These are phyloP conservation scores for Aspergillus campestris DNA, from an alignment of 495 filamentous ascomycete genomes.

Conservation along the genomic window DNA sequence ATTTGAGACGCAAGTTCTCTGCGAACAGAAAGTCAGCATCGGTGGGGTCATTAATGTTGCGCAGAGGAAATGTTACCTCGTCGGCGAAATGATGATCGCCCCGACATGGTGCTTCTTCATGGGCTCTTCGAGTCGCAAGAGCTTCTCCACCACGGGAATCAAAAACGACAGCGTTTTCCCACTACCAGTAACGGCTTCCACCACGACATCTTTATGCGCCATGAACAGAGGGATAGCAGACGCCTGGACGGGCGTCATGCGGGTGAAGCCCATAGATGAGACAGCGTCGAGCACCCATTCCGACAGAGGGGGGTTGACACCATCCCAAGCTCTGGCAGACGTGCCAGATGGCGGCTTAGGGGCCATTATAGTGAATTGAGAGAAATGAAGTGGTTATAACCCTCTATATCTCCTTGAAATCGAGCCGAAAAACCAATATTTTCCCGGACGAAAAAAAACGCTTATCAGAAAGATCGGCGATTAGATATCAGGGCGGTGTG, in stretches of 20 bases:
- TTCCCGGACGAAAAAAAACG: neutral
- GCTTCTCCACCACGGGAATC: slow-evolving; percentile 78
- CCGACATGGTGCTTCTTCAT: slow-evolving; percentile 83
- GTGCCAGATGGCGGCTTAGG: slow-evolving; percentile 28
- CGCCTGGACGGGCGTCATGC: slow-evolving; percentile 91
- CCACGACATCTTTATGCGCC: slow-evolving; percentile 92
- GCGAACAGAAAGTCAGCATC: slow-evolving; percentile 3
- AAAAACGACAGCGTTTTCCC: slow-evolving; percentile 92
- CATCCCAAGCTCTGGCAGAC: slow-evolving; percentile 64
- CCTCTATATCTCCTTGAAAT: no score
- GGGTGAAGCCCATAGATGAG: slow-evolving; percentile 70
- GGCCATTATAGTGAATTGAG: slow-evolving; percentile 21
- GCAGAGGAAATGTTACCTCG: slow-evolving; percentile 38
- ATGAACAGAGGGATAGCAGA: slow-evolving; percentile 88
- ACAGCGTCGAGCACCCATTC: slow-evolving; percentile 88
- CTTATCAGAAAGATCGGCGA: slow-evolving; percentile 9
- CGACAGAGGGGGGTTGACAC: slow-evolving; percentile 66
- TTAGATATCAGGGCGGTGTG: slow-evolving; percentile 21
- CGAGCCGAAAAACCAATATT: neutral
- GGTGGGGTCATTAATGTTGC: neutral
- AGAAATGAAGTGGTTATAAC: neutral
- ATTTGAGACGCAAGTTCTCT: slow-evolving; percentile 90
- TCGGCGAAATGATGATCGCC: slow-evolving; percentile 86
- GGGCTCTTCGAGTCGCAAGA: slow-evolving; percentile 66
- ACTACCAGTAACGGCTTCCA: slow-evolving; percentile 92